Conservation (phyloP, 306 rosid species). For the Begonia loranthoides region DNA sequence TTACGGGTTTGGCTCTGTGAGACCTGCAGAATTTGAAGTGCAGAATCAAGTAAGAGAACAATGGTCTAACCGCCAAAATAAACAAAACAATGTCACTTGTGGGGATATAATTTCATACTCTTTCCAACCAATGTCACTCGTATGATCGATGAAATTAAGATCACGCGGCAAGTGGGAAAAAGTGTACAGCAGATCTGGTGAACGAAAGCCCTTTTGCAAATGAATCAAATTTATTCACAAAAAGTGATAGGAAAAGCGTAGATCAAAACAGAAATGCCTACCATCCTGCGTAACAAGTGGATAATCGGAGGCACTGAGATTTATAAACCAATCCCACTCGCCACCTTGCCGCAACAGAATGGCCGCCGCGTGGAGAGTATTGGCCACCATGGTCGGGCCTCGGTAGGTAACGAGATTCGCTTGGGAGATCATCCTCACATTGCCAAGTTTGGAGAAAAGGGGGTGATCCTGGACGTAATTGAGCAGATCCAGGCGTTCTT, state of each 20-base stretch:
- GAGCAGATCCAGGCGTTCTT: slow-evolving; percentile 63
- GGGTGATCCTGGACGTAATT: slow-evolving; percentile 32
- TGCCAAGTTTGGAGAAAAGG: slow-evolving; percentile 27
- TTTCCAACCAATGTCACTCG: slow-evolving; percentile 90
- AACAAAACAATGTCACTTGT: neutral
- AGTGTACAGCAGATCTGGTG: slow-evolving; percentile 66
- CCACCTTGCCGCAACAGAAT: slow-evolving; percentile 47
- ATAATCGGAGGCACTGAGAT: slow-evolving; percentile 83
- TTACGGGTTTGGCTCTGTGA: slow-evolving; percentile 69
- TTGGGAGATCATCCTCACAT: slow-evolving; percentile 56
- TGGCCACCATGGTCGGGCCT: slow-evolving; percentile 90
- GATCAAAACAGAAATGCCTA: slow-evolving; percentile 13
- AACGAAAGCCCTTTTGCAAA: slow-evolving; percentile 18
- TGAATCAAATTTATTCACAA: slow-evolving; percentile 4
- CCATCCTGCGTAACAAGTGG: slow-evolving; percentile 89
- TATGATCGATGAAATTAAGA: slow-evolving; percentile 82
- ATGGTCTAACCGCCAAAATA: neutral
- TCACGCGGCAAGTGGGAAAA: slow-evolving; percentile 72
- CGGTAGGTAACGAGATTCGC: slow-evolving; percentile 73
- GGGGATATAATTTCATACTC: slow-evolving; percentile 32
- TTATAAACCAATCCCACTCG: slow-evolving; percentile 92
- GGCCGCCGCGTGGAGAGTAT: slow-evolving; percentile 88
- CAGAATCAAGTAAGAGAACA: slow-evolving; percentile 10
- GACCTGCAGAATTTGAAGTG: slow-evolving; percentile 21
- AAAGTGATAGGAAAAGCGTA: neutral